These are phyloP conservation scores for Metarhizium brunneum DNA, from an alignment of 2,329 filamentous ascomycete species.

Conservation along the genomic window DNA sequence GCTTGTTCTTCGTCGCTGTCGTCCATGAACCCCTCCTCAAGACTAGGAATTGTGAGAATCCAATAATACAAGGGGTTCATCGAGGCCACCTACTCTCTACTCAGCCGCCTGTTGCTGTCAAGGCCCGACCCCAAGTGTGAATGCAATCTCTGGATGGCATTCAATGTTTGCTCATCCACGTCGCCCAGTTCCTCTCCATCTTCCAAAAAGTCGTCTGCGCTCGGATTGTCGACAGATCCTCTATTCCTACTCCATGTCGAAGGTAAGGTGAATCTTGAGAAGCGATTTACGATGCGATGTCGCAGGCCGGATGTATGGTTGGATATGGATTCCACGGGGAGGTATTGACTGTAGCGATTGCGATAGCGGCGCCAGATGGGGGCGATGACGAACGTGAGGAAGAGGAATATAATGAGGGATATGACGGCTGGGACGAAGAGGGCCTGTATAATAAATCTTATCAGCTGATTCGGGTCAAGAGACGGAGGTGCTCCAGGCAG, in stretches of 20 bases:
- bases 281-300: constrained; percentile 31
- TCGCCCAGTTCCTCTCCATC: constrained; percentile 63
- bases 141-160: constrained; percentile 25
- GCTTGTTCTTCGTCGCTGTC: constrained; percentile 32
- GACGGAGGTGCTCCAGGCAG: background rate
- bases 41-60: constrained; percentile 10
- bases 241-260: constrained; percentile 39
- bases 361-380: constrained; percentile 63
- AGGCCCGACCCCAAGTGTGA: constrained; percentile 22
- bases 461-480: background rate
- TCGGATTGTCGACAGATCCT: constrained; percentile 33
- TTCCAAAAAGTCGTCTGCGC: constrained; percentile 23
- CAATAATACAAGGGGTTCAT: background rate
- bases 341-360: constrained; percentile 63
- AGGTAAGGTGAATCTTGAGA: constrained; percentile 24
- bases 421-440: constrained; percentile 62
- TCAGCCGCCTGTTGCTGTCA: constrained; percentile 54
- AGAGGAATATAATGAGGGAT: constrained; percentile 58
- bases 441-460: constrained; percentile 39
- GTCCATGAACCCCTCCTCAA: constrained; percentile 32
- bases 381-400: constrained; percentile 54
- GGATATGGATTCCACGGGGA: constrained; percentile 57
- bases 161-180: constrained; percentile 40
- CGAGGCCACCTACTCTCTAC: constrained; percentile 52
- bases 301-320: constrained; percentile 46